Percentiles rank a stretch among this genome's conserved stretches.
phyloP scores from a whole-genome alignment of 2,329 filamentous ascomycete species.

The Talaromyces sp. region DNA sequence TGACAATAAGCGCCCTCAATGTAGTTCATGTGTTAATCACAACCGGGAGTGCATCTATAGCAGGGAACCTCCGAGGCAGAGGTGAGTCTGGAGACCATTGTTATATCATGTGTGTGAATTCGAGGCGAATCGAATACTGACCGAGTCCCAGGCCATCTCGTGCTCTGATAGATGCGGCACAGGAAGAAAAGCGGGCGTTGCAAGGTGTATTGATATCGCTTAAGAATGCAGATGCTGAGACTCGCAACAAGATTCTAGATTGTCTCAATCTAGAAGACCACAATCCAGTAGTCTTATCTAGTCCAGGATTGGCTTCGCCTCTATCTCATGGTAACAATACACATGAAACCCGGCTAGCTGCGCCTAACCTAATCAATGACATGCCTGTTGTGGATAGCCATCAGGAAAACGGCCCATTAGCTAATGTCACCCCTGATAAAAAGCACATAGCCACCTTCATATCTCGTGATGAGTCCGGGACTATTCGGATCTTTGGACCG shows the following conservation, averaged over 20 bases:
- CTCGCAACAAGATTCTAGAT: neutral
- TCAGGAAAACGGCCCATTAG: neutral
- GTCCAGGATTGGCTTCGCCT: neutral
- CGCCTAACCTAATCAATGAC: neutral
- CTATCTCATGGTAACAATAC: neutral
- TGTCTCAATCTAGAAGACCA: neutral
- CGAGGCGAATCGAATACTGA: neutral
- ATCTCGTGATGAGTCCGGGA: neutral
- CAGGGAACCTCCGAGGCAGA: slow-evolving; percentile 22
- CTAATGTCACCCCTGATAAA: neutral
- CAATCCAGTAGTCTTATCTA: neutral
- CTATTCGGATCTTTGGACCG: neutral
- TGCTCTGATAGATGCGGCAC: slow-evolving; percentile 1
- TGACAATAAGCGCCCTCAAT: slow-evolving; percentile 32
- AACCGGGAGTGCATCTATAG: slow-evolving; percentile 23
- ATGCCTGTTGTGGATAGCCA: neutral
- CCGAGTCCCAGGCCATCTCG: neutral
- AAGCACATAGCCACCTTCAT: neutral
- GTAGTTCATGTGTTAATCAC: slow-evolving; percentile 32
- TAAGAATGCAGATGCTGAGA: neutral
- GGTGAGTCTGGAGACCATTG: neutral
- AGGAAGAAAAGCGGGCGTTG: neutral
- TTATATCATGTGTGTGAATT: too few species aligned
- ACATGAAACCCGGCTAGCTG: neutral
- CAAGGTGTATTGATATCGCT: neutral